Conservation (phyloP, 805 yeast species). For the Brettanomyces anomalus region DNA sequence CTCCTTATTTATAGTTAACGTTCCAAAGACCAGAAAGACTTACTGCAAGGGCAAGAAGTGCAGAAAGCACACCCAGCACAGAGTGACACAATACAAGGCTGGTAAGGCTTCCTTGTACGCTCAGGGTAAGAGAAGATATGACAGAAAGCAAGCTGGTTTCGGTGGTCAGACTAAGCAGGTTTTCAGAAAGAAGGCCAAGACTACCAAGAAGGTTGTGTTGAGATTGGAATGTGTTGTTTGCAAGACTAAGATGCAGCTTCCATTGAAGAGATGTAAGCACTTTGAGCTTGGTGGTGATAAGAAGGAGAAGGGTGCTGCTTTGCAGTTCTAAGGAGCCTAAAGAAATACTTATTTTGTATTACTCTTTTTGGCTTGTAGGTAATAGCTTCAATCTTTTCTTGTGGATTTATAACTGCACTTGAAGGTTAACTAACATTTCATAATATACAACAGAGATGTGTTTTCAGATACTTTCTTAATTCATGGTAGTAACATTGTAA, state of each 20-base stretch:
- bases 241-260: slow-evolving; percentile 97
- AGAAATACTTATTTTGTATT: slow-evolving; percentile 7
- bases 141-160: slow-evolving; percentile 99
- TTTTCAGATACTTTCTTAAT: too few relatives aligned
- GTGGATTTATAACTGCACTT: too few relatives aligned
- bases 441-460: too few relatives aligned
- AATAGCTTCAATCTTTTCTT: neutral
- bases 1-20: slow-evolving; percentile 96
- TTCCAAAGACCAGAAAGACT: slow-evolving; percentile 99
- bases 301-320: slow-evolving; percentile 99
- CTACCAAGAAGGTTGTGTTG: slow-evolving; percentile 99
- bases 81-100: slow-evolving; percentile 99
- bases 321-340: slow-evolving; percentile 78
- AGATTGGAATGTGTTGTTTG: slow-evolving; percentile 98
- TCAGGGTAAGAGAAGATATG: slow-evolving; percentile 99
- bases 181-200: slow-evolving; percentile 99
- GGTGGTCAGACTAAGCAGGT: slow-evolving; percentile 99
- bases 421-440: too few relatives aligned
- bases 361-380: slow-evolving; percentile 5
- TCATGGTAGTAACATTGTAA: too few relatives aligned
- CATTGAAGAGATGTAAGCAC: slow-evolving; percentile 99
- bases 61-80: slow-evolving; percentile 99
- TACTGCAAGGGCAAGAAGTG: slow-evolving; percentile 99
- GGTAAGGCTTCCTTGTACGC: slow-evolving; percentile 99
- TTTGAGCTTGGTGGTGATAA: slow-evolving; percentile 99